These are phyloP conservation scores for Candida khao-thaluensis DNA, from an alignment of 805 yeast species.

Conservation along the genomic window DNA sequence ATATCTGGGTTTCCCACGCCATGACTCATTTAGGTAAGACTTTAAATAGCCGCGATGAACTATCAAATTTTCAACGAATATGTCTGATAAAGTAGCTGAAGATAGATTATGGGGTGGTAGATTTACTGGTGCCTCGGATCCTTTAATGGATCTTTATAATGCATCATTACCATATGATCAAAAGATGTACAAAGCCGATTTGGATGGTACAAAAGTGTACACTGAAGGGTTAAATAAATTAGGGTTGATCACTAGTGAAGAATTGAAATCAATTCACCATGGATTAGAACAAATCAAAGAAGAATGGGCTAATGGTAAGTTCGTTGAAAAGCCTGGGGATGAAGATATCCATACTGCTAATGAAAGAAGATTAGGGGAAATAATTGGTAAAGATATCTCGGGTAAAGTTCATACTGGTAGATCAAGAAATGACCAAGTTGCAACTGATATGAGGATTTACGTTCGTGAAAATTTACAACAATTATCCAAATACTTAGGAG, in stretches of 20 bases:
- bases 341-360: conserved; percentile 99
- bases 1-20: not conserved
- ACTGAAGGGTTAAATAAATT: conserved; percentile 82
- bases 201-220: conserved; percentile 91
- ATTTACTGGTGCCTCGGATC: conserved; percentile 95
- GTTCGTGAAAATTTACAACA: conserved; percentile 79
- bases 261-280: conserved; percentile 74
- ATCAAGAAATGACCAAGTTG: conserved; percentile 97
- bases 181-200: conserved; percentile 90
- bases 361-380: conserved; percentile 95
- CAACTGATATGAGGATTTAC: conserved; percentile 96
- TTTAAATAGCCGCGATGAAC: conserved; percentile 15
- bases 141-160: conserved; percentile 94
- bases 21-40: conserved; percentile 8
- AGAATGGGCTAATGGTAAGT: conserved; percentile 77
- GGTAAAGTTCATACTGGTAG: conserved; percentile 99
- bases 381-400: conserved; percentile 88
- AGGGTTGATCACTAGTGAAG: conserved; percentile 70
- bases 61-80: conserved; percentile 8
- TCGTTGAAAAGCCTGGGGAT: conserved; percentile 82
- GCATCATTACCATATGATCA: conserved; percentile 96
- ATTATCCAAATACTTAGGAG: conserved; percentile 53
- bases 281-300: conserved; percentile 70
- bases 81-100: conserved; percentile 51
- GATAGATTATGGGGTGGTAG: conserved; percentile 96